These are phyloP conservation scores for Globisporangium abappressorium DNA, from an alignment of 352 stramenopile species.

Conservation along the genomic window DNA sequence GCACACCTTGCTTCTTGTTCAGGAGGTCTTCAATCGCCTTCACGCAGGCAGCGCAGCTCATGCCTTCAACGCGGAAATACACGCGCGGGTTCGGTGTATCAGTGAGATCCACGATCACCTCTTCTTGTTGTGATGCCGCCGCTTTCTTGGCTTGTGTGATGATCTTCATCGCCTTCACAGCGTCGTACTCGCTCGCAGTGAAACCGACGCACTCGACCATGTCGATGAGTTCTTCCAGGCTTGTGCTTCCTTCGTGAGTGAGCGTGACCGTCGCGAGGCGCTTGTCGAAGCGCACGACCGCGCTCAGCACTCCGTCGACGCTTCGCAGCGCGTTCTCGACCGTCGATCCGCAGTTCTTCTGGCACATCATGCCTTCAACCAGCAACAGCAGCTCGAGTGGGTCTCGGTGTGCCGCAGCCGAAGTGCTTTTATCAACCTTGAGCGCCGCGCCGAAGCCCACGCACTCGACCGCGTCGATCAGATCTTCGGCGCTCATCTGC, in stretches of 20 bases:
- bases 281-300: conserved; percentile 73
- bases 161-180: conserved; percentile 47
- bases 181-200: conserved; percentile 52
- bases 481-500: conserved; percentile 32
- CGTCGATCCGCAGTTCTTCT: conserved; percentile 94
- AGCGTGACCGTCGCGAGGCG: conserved; percentile 61
- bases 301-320: conserved; percentile 70
- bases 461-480: conserved; percentile 74
- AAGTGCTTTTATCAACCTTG: conserved; percentile 13
- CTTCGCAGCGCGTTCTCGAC: conserved; percentile 81
- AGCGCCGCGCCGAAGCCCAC: conserved; percentile 74
- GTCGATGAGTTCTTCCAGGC: conserved; percentile 62
- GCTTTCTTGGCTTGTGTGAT: conserved; percentile 43
- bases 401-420: conserved; percentile 12
- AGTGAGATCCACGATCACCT: conserved; percentile 31
- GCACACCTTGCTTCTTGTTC: conserved; percentile 51
- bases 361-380: conserved; percentile 94
- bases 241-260: conserved; percentile 38
- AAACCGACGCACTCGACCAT: conserved; percentile 81
- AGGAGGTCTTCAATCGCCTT: conserved; percentile 86
- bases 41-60: conserved; percentile 85
- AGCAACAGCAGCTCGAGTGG: conserved; percentile 50
- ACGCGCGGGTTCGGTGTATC: conserved; percentile 55
- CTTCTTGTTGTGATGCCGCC: conserved; percentile 25
- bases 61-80: conserved; percentile 82